These are phyloP conservation scores for Eimeria falciformis DNA, from an alignment of 169 alveolate species.

Conservation along the genomic window DNA sequence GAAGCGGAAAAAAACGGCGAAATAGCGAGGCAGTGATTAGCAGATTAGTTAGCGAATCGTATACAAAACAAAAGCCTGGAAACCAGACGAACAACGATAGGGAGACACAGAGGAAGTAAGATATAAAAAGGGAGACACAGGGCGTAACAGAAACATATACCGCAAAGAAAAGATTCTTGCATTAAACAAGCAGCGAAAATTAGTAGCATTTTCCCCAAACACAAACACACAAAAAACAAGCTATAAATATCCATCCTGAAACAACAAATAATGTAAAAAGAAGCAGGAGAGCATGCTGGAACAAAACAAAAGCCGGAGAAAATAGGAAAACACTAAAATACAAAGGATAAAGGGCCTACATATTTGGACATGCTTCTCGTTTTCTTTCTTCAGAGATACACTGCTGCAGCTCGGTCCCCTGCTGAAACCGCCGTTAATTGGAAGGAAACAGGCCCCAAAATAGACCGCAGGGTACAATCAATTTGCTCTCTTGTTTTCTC, in stretches of 20 bases:
- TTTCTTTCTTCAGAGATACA: conserved; percentile 38
- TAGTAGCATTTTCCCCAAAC: too few species aligned
- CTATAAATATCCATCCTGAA: too few species aligned
- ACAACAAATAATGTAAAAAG: too few species aligned
- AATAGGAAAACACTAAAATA: too few species aligned
- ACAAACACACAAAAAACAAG: too few species aligned
- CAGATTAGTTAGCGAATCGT: not conserved
- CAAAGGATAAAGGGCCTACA: too few species aligned
- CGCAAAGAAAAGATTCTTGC: too few species aligned
- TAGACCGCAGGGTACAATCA: conserved; percentile 48
- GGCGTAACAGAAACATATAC: too few species aligned
- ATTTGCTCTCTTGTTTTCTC: not conserved
- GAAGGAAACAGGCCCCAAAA: not conserved
- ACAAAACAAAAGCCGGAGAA: too few species aligned
- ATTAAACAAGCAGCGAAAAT: too few species aligned
- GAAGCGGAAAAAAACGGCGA: not conserved
- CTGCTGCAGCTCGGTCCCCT: conserved; percentile 40
- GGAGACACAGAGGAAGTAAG: not conserved
- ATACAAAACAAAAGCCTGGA: not conserved
- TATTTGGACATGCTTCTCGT: not conserved
- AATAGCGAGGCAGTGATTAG: not conserved
- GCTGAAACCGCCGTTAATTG: not conserved
- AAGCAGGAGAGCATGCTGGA: too few species aligned
- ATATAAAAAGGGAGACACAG: not conserved
- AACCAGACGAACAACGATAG: not conserved